Percentiles rank a stretch among this genome's conserved stretches.
Conservation (phyloP, 139 green algal genomes). For the Chlamydomonas incerta region DNA sequence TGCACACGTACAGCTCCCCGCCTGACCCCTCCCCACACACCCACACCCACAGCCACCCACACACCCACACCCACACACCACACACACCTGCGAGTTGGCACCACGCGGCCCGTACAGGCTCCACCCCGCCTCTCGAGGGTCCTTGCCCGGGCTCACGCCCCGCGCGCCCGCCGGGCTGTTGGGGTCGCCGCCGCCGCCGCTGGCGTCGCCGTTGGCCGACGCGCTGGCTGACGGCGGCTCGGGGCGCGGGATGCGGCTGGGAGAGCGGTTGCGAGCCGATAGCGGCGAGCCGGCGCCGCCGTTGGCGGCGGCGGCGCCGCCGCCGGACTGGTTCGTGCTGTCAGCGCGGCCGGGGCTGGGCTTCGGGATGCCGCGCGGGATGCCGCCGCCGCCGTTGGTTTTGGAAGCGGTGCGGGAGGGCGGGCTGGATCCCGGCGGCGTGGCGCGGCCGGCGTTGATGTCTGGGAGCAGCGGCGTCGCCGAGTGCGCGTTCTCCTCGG, state of each 20-base stretch:
- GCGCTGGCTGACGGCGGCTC: background rate
- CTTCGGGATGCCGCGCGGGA: slow-evolving; percentile 5
- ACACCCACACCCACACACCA: too few species aligned
- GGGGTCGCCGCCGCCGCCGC: background rate
- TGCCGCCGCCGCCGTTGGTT: background rate
- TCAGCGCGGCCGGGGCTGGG: background rate
- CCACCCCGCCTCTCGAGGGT: slow-evolving; percentile 10
- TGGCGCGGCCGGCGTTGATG: slow-evolving; percentile 12
- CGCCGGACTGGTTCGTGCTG: too few species aligned
- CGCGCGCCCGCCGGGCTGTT: background rate
- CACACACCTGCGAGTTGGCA: background rate
- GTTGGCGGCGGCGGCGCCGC: background rate
- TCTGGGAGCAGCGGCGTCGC: background rate
- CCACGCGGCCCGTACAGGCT: background rate
- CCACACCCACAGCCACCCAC: too few species aligned
- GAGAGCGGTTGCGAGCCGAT: background rate
- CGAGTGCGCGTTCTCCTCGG: too few species aligned
- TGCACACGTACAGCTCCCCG: too few species aligned
- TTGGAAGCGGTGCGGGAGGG: background rate
- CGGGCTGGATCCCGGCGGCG: background rate
- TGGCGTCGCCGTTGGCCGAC: too few species aligned
- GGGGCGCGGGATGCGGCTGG: background rate
- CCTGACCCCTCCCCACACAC: too few species aligned
- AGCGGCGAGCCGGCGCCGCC: background rate
- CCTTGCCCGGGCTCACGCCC: background rate